Evolutionary conservation across 805 yeast genomes (phyloP), one percentile per base, ranked within the genome.

Genomic region (Saccharomycopsis sp.): DNA sequence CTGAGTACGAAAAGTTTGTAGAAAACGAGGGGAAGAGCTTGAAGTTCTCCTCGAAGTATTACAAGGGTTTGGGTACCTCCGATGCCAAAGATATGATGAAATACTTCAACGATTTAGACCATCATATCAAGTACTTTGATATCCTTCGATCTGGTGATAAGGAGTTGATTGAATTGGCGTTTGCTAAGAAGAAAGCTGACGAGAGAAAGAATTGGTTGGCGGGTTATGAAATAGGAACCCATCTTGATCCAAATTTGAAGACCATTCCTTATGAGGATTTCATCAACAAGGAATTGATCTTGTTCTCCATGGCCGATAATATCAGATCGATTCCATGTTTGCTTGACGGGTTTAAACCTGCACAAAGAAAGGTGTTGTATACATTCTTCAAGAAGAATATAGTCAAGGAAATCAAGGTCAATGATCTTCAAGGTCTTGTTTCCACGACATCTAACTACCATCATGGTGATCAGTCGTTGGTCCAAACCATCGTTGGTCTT

Each of bases 61-160:
- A 90, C 76, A 94, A 94, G 79, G 99, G 99, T 82, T 81, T 94
- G 79, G 99, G 99, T 83, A 91, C 99, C 2, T 93, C 98, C 0
- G 79, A 85, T 0, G 82, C 84, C 25, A 79, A 75, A 41, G 99
- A 94, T 72, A 89, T 88, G 62, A 83, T 94, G 64, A 94, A 89
- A 68, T 94, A 94, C 68, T 94, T 94, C 71, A 76, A 89, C 49
- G 87, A 87, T 62, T 77, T 94, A 35, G 97, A 88, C 65, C 84
- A 78, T 63, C 99, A 94, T 73, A 77, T 89, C 74, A 94, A 94
- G 69, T 79, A 80, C 29, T 94, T 94, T 70, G 91, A 89, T 69
- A 80, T 90, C 5, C 77, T 94, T 54, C 85, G 88, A 70, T 89
- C 82, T 9, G 83, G 84, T 47, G 99, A 94, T 67, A 82, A 82